Evolutionary conservation across 305 asterid species (phyloP), one percentile per base, ranked within the genome.

Genomic region (Fraxinus nigra): DNA sequence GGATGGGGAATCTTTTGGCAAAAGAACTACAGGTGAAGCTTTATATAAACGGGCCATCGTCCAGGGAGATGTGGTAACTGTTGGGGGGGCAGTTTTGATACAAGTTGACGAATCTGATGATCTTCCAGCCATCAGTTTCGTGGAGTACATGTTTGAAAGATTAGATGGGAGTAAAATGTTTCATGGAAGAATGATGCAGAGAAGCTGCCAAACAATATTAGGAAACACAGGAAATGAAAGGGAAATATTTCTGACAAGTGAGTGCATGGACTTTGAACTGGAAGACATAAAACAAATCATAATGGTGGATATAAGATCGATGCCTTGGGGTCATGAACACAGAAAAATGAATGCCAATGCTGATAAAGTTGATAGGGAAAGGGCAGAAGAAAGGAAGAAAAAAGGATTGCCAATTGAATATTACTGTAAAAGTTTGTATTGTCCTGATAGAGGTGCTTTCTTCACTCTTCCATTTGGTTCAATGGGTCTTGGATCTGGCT

Each of bases 391-490:
- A 67, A 88, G 94, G 85, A 93, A 90, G 88, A 91, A 77, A 87
- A 91, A 91, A 79, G 98, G 94, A 3, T 85, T 93, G 82, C 89
- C 93, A 26, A 84, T 85, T 76, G 98, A 93, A 80, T 94, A 91
- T 84, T 94, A 91, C 85, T 96, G 99, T 89, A 92, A 87, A 91
- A 94, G 97, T 83, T 85, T 96, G 85, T 96, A 94, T 85, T 88
- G 87, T 78, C 98, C 99, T 56, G 97, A 93, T 79, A 91, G 86
- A 86, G 98, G 99, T 82, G 98, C 98, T 83, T 96, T 96, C 91
- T 90, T 92, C 85, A 86, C 88, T 77, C 92, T 94, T 78, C 92
- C 92, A 51, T 38, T 61, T 78, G 87, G 80, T 65, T 81, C 81
- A 43, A 81, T 92, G 89, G 98, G 98, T 76, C 95, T 91, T 85